phyloP scores from a whole-genome alignment of 768 basidiomycete genomes.

The Phanerodontia chrysosporium region DNA sequence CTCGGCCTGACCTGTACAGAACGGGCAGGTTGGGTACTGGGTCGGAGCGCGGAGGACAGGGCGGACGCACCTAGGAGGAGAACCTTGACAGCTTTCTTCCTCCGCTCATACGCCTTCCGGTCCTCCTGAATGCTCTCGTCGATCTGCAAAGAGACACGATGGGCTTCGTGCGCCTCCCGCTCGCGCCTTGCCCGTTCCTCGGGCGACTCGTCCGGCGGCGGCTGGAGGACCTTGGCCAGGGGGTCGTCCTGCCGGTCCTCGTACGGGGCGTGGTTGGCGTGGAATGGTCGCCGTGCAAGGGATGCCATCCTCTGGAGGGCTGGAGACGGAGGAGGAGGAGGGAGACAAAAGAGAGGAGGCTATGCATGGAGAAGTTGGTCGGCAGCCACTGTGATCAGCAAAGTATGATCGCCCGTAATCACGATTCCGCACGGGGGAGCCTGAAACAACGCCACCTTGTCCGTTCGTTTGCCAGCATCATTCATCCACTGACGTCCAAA shows the following conservation, averaged over 20 bases:
- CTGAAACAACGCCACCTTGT: conserved; percentile 14
- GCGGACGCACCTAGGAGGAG: conserved; percentile 45
- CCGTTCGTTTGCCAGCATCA: not conserved
- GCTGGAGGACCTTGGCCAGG: conserved; percentile 25
- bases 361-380: conserved; percentile 9
- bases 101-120: conserved; percentile 43
- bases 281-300: conserved; percentile 12
- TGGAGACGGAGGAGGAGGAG: conserved; percentile 8
- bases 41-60: not conserved
- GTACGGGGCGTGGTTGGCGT: conserved; percentile 14
- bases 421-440: not conserved
- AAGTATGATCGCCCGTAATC: conserved; percentile 12
- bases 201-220: conserved; percentile 33
- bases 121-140: conserved; percentile 42
- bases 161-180: conserved; percentile 37
- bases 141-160: conserved; percentile 42
- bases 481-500: not conserved
- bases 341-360: conserved; percentile 6
- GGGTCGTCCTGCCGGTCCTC: conserved; percentile 30
- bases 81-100: conserved; percentile 50
- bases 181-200: conserved; percentile 33
- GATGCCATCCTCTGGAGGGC: conserved; percentile 10
- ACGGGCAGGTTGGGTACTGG: not conserved
- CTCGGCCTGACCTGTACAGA: conserved; percentile 49
- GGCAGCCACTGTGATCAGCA: conserved; percentile 15